These are phyloP conservation scores for Fusarium bulbicola DNA, from an alignment of 2,329 filamentous ascomycete genomes.

Conservation along the genomic window DNA sequence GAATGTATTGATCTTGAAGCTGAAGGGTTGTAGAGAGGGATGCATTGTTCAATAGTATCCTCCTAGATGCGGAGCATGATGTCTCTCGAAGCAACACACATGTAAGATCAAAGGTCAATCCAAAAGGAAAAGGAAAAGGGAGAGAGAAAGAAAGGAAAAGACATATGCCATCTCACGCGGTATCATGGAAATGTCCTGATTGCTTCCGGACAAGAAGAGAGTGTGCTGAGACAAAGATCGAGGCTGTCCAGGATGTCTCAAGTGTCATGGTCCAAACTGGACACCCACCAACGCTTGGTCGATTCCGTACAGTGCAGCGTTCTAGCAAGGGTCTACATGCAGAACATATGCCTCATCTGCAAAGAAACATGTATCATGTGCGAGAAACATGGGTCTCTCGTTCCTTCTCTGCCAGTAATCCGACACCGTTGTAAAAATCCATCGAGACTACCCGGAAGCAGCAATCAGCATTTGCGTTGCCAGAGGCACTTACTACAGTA, in stretches of 20 bases:
- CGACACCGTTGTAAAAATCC: neutral
- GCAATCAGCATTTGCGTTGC: neutral
- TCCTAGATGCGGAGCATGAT: neutral
- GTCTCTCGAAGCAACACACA: neutral
- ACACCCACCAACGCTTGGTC: neutral
- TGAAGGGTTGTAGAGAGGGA: constrained; percentile 19
- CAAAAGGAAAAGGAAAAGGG: neutral
- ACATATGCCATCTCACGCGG: neutral
- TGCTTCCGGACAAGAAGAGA: neutral
- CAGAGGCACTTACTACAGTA: neutral
- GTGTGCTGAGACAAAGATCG: constrained; percentile 17
- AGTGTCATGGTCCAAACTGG: constrained; percentile 7
- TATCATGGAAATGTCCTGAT: neutral
- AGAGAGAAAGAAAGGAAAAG: neutral
- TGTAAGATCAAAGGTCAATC: neutral
- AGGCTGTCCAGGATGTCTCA: constrained; percentile 9
- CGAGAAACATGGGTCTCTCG: neutral
- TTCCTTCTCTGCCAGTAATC: neutral
- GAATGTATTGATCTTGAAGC: neutral
- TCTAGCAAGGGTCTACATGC: neutral
- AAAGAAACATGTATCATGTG: constrained; percentile 10
- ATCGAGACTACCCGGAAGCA: constrained; percentile 15
- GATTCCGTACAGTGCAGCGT: constrained; percentile 12
- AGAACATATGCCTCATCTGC: neutral
- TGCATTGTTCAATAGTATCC: neutral